Conservation (phyloP, 768 basidiomycete genomes). For the Rhodocollybia butyracea region DNA sequence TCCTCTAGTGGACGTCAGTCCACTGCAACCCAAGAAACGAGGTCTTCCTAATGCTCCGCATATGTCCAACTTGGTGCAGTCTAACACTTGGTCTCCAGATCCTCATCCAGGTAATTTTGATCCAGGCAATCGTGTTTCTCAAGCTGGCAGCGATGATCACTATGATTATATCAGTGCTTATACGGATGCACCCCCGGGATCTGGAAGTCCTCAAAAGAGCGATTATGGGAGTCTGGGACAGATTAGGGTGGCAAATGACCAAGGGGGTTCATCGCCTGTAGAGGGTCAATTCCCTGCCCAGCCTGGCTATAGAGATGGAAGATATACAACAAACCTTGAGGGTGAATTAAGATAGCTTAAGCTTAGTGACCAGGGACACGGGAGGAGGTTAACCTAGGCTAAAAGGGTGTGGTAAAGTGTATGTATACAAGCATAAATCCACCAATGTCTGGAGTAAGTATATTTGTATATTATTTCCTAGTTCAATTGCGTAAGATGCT, state of each 20-base stretch:
- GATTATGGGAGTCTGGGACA: conserved; percentile 8
- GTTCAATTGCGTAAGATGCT: too few species aligned
- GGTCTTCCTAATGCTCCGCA: not conserved
- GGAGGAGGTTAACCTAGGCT: not conserved
- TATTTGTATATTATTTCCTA: too few species aligned
- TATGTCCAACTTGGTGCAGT: not conserved
- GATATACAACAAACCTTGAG: conserved; percentile 5
- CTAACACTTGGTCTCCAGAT: not conserved
- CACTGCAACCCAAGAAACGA: conserved; percentile 1
- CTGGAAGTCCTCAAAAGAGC: conserved; percentile 3
- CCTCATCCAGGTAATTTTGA: not conserved
- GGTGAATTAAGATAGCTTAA: conserved; percentile 1
- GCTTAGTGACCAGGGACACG: not conserved
- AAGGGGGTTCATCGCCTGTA: not conserved
- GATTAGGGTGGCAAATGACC: conserved; percentile 7
- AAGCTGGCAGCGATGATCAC: not conserved
- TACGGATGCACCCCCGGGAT: not conserved
- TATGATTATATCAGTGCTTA: conserved; percentile 8
- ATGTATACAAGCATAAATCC: too few species aligned
- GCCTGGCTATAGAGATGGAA: conserved; percentile 4
- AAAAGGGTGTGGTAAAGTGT: too few species aligned
- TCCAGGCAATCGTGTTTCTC: not conserved
- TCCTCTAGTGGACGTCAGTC: not conserved
- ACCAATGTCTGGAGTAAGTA: too few species aligned
- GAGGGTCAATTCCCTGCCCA: not conserved